These are phyloP conservation scores for Suillus plorans DNA, from an alignment of 768 basidiomycete species.

Conservation along the genomic window DNA sequence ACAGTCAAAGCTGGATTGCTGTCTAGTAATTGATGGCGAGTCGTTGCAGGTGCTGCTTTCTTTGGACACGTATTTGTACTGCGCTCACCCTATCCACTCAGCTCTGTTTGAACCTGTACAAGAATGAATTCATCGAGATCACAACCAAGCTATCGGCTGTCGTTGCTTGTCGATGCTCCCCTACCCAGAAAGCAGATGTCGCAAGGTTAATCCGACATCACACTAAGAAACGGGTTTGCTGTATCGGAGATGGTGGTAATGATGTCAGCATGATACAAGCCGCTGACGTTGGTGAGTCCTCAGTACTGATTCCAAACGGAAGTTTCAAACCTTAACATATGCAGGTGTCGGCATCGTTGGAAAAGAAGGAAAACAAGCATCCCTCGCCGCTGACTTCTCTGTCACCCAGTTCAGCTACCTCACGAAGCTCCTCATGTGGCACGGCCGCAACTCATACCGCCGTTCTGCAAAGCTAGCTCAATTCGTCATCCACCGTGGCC, in stretches of 20 bases:
- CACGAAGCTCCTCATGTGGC: conserved; percentile 97
- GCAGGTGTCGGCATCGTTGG: conserved; percentile 96
- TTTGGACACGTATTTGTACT: background rate
- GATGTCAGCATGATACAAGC: conserved; percentile 99
- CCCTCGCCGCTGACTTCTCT: conserved; percentile 97
- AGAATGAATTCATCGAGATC: conserved; percentile 93
- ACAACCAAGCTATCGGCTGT: conserved; percentile 95
- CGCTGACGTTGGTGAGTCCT: conserved; percentile 87
- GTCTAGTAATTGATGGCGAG: conserved; percentile 97
- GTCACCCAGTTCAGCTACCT: conserved; percentile 96
- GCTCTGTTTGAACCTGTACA: conserved; percentile 90
- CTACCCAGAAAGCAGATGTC: conserved; percentile 98
- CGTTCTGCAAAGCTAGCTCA: conserved; percentile 97
- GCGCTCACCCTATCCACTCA: conserved; percentile 30
- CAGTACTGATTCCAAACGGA: background rate
- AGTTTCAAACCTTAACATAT: background rate
- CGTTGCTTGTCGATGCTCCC: conserved; percentile 96
- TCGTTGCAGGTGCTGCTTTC: conserved; percentile 74
- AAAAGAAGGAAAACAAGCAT: conserved; percentile 98
- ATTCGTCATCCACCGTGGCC: conserved; percentile 96
- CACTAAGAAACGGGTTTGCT: conserved; percentile 95
- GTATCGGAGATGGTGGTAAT: conserved; percentile 98
- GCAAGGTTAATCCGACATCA: conserved; percentile 87
- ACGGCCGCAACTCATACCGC: conserved; percentile 97
- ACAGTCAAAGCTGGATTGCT: conserved; percentile 93